These are phyloP conservation scores for Penicillium diatomitis DNA, from an alignment of 495 filamentous ascomycete species.

Conservation along the genomic window DNA sequence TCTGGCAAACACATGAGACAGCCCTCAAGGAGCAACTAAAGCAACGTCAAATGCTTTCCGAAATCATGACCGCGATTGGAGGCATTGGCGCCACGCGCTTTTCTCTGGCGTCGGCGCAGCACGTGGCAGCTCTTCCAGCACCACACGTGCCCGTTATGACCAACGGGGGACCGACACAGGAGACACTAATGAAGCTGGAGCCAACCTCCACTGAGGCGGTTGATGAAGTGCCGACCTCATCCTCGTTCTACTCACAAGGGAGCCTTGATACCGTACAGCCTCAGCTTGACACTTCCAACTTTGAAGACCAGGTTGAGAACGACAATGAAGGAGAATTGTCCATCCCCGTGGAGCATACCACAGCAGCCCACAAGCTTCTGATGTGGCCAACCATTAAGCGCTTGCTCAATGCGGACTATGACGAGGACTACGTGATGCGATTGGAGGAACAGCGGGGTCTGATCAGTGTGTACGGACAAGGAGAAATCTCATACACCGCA, in stretches of 20 bases:
- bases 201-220: neutral
- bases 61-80: neutral
- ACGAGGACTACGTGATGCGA: slow-evolving; percentile 60
- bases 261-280: neutral
- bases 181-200: slow-evolving; percentile 11
- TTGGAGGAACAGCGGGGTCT: slow-evolving; percentile 69
- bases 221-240: neutral
- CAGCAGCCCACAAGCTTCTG: slow-evolving; percentile 69
- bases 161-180: neutral
- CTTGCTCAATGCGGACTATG: slow-evolving; percentile 41
- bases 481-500: slow-evolving; percentile 54
- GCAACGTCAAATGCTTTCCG: neutral
- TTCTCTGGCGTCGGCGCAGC: neutral
- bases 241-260: neutral
- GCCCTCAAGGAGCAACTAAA: neutral
- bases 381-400: slow-evolving; percentile 56
- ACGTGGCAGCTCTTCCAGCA: neutral
- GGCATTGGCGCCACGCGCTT: neutral
- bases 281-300: neutral
- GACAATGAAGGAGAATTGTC: slow-evolving; percentile 45
- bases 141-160: neutral
- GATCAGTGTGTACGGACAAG: slow-evolving; percentile 67
- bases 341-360: slow-evolving; percentile 72
- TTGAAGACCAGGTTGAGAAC: slow-evolving; percentile 8
- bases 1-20: slow-evolving; percentile 2